Percentiles rank a stretch among this genome's conserved stretches.
phyloP scores from a whole-genome alignment of 1,139 yeast genomes.

The Pichia sp. region DNA sequence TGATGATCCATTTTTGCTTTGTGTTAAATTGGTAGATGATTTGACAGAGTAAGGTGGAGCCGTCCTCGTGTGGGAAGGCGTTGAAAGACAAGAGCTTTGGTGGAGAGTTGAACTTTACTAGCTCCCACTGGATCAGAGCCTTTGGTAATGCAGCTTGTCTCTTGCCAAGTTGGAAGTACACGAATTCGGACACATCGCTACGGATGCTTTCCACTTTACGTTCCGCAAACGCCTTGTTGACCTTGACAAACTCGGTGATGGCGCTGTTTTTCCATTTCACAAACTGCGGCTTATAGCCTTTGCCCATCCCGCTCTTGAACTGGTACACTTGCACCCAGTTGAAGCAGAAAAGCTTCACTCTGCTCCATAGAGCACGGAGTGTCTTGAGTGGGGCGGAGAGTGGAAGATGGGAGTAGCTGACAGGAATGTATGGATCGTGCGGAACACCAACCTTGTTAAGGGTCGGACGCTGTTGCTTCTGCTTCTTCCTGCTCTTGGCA shows the following conservation, averaged over 20 bases:
- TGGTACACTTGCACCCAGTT: constrained; percentile 63
- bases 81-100: constrained; percentile 69
- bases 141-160: constrained; percentile 56
- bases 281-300: constrained; percentile 52
- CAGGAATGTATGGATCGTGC: constrained; percentile 46
- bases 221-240: constrained; percentile 64
- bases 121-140: constrained; percentile 68
- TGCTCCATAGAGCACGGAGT: constrained; percentile 38
- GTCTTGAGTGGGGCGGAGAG: constrained; percentile 38
- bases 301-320: constrained; percentile 57
- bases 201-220: constrained; percentile 41
- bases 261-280: constrained; percentile 71
- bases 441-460: constrained; percentile 41
- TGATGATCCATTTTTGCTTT: constrained; percentile 58
- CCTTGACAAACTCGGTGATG: constrained; percentile 57
- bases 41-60: constrained; percentile 54
- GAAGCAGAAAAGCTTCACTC: constrained; percentile 51
- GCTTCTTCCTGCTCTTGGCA: constrained; percentile 18
- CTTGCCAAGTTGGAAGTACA: constrained; percentile 50
- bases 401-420: constrained; percentile 43
- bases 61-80: constrained; percentile 60
- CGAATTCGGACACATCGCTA: constrained; percentile 54
- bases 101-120: constrained; percentile 59
- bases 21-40: constrained; percentile 74
- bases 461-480: constrained; percentile 27